Percentiles rank a stretch among this genome's conserved stretches.
phyloP scores from a whole-genome alignment of 495 filamentous ascomycete species.

The Penicillium chermesinum region DNA sequence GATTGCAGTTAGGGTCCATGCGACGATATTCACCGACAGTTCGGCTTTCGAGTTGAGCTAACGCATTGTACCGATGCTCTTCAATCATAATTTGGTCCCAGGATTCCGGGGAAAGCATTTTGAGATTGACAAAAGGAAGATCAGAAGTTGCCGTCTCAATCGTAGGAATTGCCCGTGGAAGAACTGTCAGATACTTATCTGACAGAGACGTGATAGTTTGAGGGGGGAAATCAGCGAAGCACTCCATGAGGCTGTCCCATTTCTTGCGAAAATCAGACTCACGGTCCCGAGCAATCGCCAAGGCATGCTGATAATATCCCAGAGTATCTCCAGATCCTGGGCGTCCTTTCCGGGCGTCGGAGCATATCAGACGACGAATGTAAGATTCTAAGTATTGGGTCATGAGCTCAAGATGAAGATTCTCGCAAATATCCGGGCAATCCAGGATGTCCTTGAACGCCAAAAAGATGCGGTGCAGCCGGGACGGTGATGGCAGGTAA shows the following conservation, averaged over 20 bases:
- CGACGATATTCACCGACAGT: constrained; percentile 32
- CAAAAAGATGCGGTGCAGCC: constrained; percentile 30
- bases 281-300: constrained; percentile 14
- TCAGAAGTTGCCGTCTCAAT: constrained; percentile 11
- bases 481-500: constrained; percentile 27
- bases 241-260: constrained; percentile 24
- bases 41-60: constrained; percentile 30
- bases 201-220: constrained; percentile 28
- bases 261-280: constrained; percentile 22
- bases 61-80: constrained; percentile 26
- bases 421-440: constrained; percentile 19
- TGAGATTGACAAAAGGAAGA: constrained; percentile 26
- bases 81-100: constrained; percentile 25
- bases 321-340: constrained; percentile 21
- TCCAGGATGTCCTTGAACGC: constrained; percentile 33
- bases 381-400: constrained; percentile 23
- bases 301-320: constrained; percentile 30
- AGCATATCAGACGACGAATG: constrained; percentile 16
- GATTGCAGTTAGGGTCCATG: constrained; percentile 13
- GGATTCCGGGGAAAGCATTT: constrained; percentile 4
- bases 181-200: constrained; percentile 31
- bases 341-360: constrained; percentile 1
- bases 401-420: constrained; percentile 20
- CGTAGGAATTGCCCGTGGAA: constrained; percentile 11
- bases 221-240: constrained; percentile 22